phyloP scores from a whole-genome alignment of 441 rosid species.

The Eutrema salsugineum region DNA sequence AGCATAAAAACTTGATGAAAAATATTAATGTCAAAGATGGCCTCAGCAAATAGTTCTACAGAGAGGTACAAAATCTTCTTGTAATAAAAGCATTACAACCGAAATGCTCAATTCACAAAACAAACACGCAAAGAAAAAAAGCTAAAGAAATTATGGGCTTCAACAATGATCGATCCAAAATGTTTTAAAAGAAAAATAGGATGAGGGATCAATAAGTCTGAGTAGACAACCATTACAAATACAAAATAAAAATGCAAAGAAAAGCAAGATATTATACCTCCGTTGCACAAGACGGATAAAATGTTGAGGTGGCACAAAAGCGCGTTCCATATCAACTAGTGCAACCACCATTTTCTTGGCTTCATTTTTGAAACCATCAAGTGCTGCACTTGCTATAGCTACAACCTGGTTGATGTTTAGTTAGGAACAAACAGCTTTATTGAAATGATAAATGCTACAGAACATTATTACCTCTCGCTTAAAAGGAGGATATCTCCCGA shows the following conservation, averaged over 20 bases:
- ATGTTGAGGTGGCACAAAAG: slow-evolving; percentile 96
- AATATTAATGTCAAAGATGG: not conserved
- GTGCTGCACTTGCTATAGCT: slow-evolving; percentile 82
- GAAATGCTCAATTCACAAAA: not conserved
- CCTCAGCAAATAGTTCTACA: not conserved
- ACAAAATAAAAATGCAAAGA: slow-evolving; percentile 5
- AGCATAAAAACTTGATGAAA: not conserved
- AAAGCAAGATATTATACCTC: slow-evolving; percentile 41
- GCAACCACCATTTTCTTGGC: slow-evolving; percentile 96
- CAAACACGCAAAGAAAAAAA: not conserved
- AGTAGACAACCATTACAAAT: not conserved
- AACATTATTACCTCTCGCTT: slow-evolving; percentile 76
- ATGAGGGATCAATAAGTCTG: not conserved
- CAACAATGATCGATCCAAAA: not conserved
- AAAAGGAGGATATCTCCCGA: slow-evolving; percentile 95
- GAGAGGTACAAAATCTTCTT: not conserved
- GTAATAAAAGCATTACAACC: not conserved
- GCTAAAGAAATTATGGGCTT: not conserved
- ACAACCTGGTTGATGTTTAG: slow-evolving; percentile 51
- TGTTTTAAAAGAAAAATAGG: not conserved
- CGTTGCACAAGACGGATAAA: slow-evolving; percentile 96
- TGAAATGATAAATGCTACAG: slow-evolving; percentile 1
- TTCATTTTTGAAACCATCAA: slow-evolving; percentile 84
- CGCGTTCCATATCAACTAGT: slow-evolving; percentile 98
- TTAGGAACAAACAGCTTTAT: slow-evolving; percentile 10